Percentiles rank a stretch among this genome's conserved stretches.
Evolutionary conservation across 306 rosid species (phyloP).

Genomic region (Carpinus viminea): DNA sequence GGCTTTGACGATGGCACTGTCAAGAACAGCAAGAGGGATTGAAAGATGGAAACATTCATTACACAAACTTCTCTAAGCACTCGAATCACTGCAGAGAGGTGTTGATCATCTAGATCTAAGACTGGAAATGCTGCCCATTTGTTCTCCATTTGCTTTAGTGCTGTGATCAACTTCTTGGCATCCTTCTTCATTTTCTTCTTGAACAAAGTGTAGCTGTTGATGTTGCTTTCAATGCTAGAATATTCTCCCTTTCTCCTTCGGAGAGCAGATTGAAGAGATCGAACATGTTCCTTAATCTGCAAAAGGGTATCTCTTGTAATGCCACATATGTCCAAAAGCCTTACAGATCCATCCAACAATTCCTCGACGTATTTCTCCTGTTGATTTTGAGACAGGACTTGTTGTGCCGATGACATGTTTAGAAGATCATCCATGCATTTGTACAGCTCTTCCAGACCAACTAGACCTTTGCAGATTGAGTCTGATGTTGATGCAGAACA

Average conservation of each 20-base stretch:
- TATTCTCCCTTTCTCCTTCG: slow-evolving; percentile 62
- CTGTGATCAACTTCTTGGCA: slow-evolving; percentile 40
- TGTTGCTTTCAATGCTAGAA: slow-evolving; percentile 38
- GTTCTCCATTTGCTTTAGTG: slow-evolving; percentile 42
- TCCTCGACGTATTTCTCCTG: slow-evolving; percentile 47
- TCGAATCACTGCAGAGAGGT: slow-evolving; percentile 21
- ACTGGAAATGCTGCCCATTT: slow-evolving; percentile 30
- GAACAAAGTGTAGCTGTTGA: slow-evolving; percentile 41
- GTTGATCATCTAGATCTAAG: slow-evolving; percentile 44
- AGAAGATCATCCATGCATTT: slow-evolving; percentile 59
- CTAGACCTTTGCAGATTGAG: slow-evolving; percentile 39
- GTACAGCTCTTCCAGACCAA: slow-evolving; percentile 48
- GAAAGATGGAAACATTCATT: slow-evolving; percentile 41
- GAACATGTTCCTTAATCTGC: slow-evolving; percentile 54
- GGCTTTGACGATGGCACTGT: slow-evolving; percentile 33
- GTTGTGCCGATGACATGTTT: slow-evolving; percentile 54
- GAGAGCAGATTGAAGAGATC: slow-evolving; percentile 57
- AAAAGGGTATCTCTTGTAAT: slow-evolving; percentile 46
- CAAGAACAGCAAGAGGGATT: slow-evolving; percentile 42
- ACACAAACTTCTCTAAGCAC: slow-evolving; percentile 36
- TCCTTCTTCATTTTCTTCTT: slow-evolving; percentile 60
- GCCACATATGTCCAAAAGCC: slow-evolving; percentile 62
- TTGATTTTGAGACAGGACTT: slow-evolving; percentile 41
- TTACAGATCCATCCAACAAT: slow-evolving; percentile 60
- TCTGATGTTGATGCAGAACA: slow-evolving; percentile 33